A percentile compares a stretch with the other conserved stretches of the same genome.
Evolutionary conservation across 202 grass and related monocot species (phyloP).

Genomic region (Panicum virgatum): DNA sequence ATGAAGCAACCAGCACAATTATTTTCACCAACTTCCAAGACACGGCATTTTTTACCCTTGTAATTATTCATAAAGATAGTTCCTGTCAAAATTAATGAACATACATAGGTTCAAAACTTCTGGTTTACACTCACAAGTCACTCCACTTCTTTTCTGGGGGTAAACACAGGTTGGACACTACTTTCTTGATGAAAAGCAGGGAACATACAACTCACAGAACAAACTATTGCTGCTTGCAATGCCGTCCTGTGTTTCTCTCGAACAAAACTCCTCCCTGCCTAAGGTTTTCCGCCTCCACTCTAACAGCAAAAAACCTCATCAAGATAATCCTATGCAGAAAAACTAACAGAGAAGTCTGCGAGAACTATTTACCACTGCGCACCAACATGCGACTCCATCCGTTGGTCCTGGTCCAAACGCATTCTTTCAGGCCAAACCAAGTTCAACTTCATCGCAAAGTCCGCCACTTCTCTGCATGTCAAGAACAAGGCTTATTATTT

Average conservation of each 20-base stretch:
- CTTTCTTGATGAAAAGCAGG: constrained; percentile 17
- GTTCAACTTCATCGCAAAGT: constrained; percentile 91
- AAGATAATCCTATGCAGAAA: constrained; percentile 22
- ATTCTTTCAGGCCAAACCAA: constrained; percentile 94
- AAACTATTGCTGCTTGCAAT: not conserved
- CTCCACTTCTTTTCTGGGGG: not conserved
- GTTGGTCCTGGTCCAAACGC: constrained; percentile 77
- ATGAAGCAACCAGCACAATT: not conserved
- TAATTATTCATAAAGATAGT: constrained; percentile 14
- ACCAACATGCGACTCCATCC: constrained; percentile 53
- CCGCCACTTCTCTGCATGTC: constrained; percentile 90
- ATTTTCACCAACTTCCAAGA: not conserved
- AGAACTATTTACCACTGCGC: constrained; percentile 51
- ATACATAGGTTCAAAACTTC: constrained; percentile 11
- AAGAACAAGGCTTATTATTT: constrained; percentile 33
- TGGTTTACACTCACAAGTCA: constrained; percentile 26
- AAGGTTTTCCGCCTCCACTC: constrained; percentile 22
- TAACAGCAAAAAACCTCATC: constrained; percentile 23
- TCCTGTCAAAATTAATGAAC: constrained; percentile 21
- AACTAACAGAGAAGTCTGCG: constrained; percentile 43
- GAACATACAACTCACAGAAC: constrained; percentile 26
- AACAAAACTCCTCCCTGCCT: constrained; percentile 21
- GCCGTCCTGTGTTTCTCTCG: not conserved
- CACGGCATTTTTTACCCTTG: not conserved
- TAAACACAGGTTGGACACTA: not conserved